Evolutionary conservation across 345 rosid genomes (phyloP), one percentile per base, ranked within the genome.

Genomic region (Gossypium rotundifolium): DNA sequence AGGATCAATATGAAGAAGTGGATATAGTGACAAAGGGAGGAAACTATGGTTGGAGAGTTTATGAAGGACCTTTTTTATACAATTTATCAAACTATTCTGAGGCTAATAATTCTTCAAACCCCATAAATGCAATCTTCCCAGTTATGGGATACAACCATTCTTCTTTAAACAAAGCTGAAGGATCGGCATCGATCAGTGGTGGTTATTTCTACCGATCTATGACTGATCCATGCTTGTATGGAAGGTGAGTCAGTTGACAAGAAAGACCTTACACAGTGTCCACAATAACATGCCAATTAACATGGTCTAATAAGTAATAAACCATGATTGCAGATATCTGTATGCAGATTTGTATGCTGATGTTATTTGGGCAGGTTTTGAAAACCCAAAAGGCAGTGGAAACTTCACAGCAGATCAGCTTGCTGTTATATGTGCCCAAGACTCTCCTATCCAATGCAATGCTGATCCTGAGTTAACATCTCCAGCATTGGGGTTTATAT

Each of bases 1-100:
- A 88, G 88, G 88, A 86, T 42, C 65, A 75, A 49, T 88, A 82
- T 67, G 92, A 88, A 79, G 92, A 85, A 76, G 90, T 85, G 23
- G 84, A 88, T 53, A 62, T 82, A 10, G 78, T 85, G 78, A 88
- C 77, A 7, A 85, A 84, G 75, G 91, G 89, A 62, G 87, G 91
- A 27, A 89, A 89, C 77, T 85, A 79, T 2, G 87, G 91, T 23
- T 85, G 91, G 90, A 77, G 79, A 66, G 71, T 81, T n/a, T 89
- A 74, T 23, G 88, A 89, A 74, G 88, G 87, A 3, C 82, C 76
- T 4, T 46, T 72, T 3, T 54, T 82, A 52, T 80, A 53, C 67
- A 66, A 81, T 58, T 81, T 84, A 1, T 67, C 79, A 1, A 27
- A 79, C 71, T 64, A 86, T 17, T 79, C 83, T n/a, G 79, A 77